Conservation (phyloP, 371 early-diverging fungal genomes). For the Syncephalastrum sp. region DNA sequence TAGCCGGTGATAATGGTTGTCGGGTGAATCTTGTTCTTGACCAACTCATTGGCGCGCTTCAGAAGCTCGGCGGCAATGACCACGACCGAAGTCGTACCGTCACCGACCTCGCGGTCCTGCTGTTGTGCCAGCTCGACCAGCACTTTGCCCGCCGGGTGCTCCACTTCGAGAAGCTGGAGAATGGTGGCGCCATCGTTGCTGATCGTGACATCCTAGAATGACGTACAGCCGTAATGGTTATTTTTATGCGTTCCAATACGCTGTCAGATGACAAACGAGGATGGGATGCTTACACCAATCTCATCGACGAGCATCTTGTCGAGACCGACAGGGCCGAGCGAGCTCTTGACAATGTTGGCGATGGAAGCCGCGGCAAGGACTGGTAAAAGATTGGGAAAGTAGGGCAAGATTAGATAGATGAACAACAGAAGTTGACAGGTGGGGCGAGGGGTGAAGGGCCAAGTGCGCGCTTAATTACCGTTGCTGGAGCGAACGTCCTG, state of each 20-base stretch:
- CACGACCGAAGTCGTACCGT: constrained; percentile 99
- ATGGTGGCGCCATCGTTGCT: constrained; percentile 99
- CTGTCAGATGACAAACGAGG: not conserved
- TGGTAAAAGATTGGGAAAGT: constrained; percentile 14
- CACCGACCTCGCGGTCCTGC: constrained; percentile 99
- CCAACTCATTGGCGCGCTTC: constrained; percentile 94
- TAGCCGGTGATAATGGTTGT: constrained; percentile 99
- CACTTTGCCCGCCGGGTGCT: constrained; percentile 97
- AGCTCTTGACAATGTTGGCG: constrained; percentile 98
- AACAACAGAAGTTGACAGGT: constrained; percentile 4
- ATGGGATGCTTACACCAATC: constrained; percentile 81
- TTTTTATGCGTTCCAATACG: too few relatives aligned
- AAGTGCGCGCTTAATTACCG: constrained; percentile 70
- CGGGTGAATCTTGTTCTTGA: constrained; percentile 98
- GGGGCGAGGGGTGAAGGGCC: not conserved
- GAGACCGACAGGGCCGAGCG: constrained; percentile 99
- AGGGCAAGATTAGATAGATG: constrained; percentile 2
- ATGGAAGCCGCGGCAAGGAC: constrained; percentile 81
- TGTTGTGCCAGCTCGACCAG: constrained; percentile 98
- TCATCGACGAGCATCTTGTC: constrained; percentile 99
- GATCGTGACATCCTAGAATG: constrained; percentile 92
- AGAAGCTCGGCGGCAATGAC: constrained; percentile 98
- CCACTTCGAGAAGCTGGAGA: constrained; percentile 94
- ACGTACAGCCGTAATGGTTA: not conserved
- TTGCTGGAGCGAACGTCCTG: constrained; percentile 94